Base-by-base conservation (phyloP, 1,139 yeast species). In the Suhomyces bribrorum region DNA sequence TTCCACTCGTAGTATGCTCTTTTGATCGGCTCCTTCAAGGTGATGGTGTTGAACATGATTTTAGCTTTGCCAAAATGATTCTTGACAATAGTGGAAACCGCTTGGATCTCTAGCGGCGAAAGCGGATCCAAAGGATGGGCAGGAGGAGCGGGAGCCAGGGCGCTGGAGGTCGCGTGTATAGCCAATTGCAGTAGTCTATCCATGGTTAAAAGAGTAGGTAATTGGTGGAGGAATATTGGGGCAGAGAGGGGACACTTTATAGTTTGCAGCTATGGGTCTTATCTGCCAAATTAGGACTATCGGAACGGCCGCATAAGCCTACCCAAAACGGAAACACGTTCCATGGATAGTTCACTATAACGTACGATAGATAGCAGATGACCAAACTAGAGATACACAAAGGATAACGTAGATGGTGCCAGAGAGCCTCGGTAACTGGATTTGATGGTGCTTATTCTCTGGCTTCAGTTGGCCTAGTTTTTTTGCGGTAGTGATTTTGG, bases 121-220 rank as follows among this genome's bases (percentile, higher is more conserved):
- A 84, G 74, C 9, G 88, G 90, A 62, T 84, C 92, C 54, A 84
- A 69, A 20, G 90, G 89, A 60, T 83, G 92, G 7, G 62, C 61
- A 41, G 84, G 82, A 14, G 69, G 59, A 36, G 78, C 62, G 32
- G 82, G 81, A 13, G 82, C 69, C 16, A 55, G 46, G 30, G 74
- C 64, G 31, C 66, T 64, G 24, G 84, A 77, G 18, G 82, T 76
- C 29, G 86, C 67, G 56, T 83, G 88, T 31, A 71, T 59, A 31
- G 86, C 81, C 45, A 82, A 72, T 65, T 81, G 86, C 52, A 72
- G 73, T 54, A 81, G 71, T 67, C 87, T 79, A 62, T 81, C 85
- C 87, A 81, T 81, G 30, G 18, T 40, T 14, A 14, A 13, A 26
- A 27, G 4, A 20, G 11, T 20, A 20, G 11, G 23, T 20, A 14